Evolutionary conservation across 106 monocot genomes (phyloP), one percentile per base, ranked within the genome.

Genomic region (Allium fistulosum): DNA sequence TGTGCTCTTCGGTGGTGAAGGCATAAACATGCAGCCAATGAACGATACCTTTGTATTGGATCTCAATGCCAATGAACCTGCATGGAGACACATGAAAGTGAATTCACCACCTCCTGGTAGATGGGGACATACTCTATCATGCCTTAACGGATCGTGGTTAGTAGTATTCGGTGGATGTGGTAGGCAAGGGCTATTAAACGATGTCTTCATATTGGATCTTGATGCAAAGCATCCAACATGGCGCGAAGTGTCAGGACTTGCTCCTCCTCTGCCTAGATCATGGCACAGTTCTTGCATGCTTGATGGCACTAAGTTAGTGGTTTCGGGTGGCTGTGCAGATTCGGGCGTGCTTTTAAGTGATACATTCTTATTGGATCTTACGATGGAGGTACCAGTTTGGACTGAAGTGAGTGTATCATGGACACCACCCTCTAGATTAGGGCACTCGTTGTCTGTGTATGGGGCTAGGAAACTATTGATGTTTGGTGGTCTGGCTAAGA

Each of bases 21-120:
- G 94, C 10, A 83, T 95, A 22, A 91, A 95, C 73, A 95, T 95
- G 94, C 94, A 95, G 66, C 94, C 94, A 16, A 95, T 95, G 94
- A 95, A 95, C 70, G 94, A 95, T 61, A 95, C 94, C 16, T 95
- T 95, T 76, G 94, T 95, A 28, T 75, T 95, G 61, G 91, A 95
- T 71, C 71, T 96, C 56, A 91, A 80, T 70, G 79, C 91, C n/a
- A 91, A 76, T 57, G 81, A 73, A 9, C 95, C 95, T 2, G 95
- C 84, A 72, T 96, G 95, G 95, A 77, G 83, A 51, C 85, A 95
- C 66, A 77, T 95, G 53, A 85, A 91, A 58, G 94, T 95, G 49
- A 88, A 79, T 65, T 85, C 94, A 13, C 88, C 94, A 10, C 94
- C 94, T 11, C 94, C 94, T 26, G 94, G 94, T 26, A 59, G 94